Conservation (phyloP, 352 stramenopile species). For the Phytopythium helicoides region DNA sequence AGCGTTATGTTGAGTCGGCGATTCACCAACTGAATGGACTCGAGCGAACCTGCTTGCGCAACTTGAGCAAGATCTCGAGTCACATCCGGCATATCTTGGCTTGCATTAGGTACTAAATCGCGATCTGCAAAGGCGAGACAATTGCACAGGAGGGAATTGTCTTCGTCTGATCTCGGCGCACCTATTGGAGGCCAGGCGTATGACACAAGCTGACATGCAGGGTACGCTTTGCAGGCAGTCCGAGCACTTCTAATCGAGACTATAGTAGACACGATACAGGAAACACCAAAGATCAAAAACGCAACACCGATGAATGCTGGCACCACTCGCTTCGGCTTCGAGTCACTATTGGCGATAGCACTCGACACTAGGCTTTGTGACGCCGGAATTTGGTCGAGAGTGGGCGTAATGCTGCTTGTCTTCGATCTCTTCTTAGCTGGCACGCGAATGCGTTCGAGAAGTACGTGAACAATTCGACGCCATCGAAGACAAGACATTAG, state of each 20-base stretch:
- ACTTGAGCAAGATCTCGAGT: constrained; percentile 12
- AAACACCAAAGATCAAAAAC: constrained; percentile 24
- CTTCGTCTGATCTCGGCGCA: constrained; percentile 5
- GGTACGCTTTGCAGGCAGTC: constrained; percentile 12
- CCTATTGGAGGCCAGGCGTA: constrained; percentile 1
- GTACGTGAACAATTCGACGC: constrained; percentile 18
- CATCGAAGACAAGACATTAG: constrained; percentile 26
- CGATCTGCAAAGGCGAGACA: constrained; percentile 28
- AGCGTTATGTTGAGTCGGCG: constrained; percentile 24
- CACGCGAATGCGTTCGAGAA: constrained; percentile 4
- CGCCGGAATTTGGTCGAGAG: not conserved
- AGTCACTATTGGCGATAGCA: not conserved
- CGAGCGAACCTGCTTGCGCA: constrained; percentile 15
- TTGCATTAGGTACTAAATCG: constrained; percentile 18
- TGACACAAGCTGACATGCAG: constrained; percentile 2
- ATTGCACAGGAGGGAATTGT: constrained; percentile 12
- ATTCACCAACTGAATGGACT: constrained; percentile 26
- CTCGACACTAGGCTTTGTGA: too few species aligned
- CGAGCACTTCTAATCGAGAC: constrained; percentile 10
- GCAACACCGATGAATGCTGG: constrained; percentile 13
- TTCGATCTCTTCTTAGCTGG: constrained; percentile 1
- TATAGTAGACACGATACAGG: constrained; percentile 16
- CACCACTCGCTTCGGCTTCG: constrained; percentile 9
- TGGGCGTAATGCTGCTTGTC: not conserved
- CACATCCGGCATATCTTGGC: constrained; percentile 12